These are phyloP conservation scores for Saxispiralis lemnorum DNA, from an alignment of 495 filamentous ascomycete species.

Conservation along the genomic window DNA sequence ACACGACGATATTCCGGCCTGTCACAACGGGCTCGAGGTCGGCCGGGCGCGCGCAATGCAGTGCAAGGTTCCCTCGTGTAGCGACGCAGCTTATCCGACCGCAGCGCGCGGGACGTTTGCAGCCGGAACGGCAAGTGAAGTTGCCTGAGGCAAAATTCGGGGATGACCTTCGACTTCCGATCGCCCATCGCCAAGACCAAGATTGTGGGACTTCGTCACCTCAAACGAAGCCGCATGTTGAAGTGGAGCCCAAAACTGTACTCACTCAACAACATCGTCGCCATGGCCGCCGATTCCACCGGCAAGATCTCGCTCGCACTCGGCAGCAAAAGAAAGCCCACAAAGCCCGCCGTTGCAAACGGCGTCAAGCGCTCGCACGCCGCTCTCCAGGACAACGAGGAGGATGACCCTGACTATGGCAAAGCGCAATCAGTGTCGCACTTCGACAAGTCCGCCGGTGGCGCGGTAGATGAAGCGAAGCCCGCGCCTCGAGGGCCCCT, in stretches of 20 bases:
- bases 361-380: constrained; percentile 15
- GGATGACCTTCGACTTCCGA: too few relatives aligned
- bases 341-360: constrained; percentile 1
- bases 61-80: too few relatives aligned
- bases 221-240: too few relatives aligned
- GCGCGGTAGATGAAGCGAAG: constrained; percentile 25
- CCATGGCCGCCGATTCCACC: background rate
- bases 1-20: too few relatives aligned
- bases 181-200: too few relatives aligned
- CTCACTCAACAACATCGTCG: background rate
- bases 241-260: background rate
- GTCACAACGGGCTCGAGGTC: too few relatives aligned
- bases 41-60: too few relatives aligned
- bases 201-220: too few relatives aligned
- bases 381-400: constrained; percentile 29
- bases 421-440: constrained; percentile 36
- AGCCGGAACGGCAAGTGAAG: too few relatives aligned
- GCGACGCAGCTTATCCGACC: too few relatives aligned
- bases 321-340: constrained; percentile 3
- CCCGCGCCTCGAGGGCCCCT: constrained; percentile 30
- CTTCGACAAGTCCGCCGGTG: constrained; percentile 41
- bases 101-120: too few relatives aligned
- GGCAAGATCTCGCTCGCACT: constrained; percentile 14
- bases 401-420: constrained; percentile 25
- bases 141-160: too few relatives aligned